These are phyloP conservation scores for Lanmaoa rubissima DNA, from an alignment of 768 basidiomycete species.

Conservation along the genomic window DNA sequence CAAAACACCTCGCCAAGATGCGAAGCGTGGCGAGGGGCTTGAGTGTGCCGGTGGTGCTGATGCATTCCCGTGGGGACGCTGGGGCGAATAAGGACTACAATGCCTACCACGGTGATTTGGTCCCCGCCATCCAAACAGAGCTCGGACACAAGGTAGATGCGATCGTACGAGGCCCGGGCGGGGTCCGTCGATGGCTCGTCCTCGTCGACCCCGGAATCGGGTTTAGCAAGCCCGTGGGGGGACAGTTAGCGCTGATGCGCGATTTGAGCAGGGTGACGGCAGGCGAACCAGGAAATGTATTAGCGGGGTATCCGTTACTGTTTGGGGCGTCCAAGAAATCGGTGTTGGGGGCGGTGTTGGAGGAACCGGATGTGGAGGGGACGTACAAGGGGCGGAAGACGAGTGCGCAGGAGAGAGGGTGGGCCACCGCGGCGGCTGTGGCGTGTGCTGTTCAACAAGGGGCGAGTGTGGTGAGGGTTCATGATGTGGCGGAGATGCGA, in stretches of 20 bases:
- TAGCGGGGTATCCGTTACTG: slow-evolving; percentile 62
- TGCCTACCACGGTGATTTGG: slow-evolving; percentile 47
- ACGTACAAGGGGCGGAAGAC: slow-evolving; percentile 50
- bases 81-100: slow-evolving; percentile 67
- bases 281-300: slow-evolving; percentile 43
- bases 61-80: slow-evolving; percentile 92
- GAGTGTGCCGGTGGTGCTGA: slow-evolving; percentile 80
- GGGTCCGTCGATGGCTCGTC: slow-evolving; percentile 84
- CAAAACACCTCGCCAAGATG: slow-evolving; percentile 56
- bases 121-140: slow-evolving; percentile 72
- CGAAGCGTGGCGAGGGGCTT: slow-evolving; percentile 58
- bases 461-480: slow-evolving; percentile 74
- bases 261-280: slow-evolving; percentile 46
- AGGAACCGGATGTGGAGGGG: slow-evolving; percentile 39
- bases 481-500: slow-evolving; percentile 69
- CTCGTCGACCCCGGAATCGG: slow-evolving; percentile 88
- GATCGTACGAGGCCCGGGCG: slow-evolving; percentile 65
- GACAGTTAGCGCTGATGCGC: slow-evolving; percentile 69
- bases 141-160: slow-evolving; percentile 64
- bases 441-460: slow-evolving; percentile 75
- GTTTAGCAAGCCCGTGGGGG: slow-evolving; percentile 82
- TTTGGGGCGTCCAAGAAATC: slow-evolving; percentile 85
- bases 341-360: slow-evolving; percentile 71
- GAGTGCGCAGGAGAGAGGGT: slow-evolving; percentile 62
- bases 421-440: slow-evolving; percentile 79